Conservation (phyloP, 371 early-diverging fungal genomes). For the Chytridium lagenaria region DNA sequence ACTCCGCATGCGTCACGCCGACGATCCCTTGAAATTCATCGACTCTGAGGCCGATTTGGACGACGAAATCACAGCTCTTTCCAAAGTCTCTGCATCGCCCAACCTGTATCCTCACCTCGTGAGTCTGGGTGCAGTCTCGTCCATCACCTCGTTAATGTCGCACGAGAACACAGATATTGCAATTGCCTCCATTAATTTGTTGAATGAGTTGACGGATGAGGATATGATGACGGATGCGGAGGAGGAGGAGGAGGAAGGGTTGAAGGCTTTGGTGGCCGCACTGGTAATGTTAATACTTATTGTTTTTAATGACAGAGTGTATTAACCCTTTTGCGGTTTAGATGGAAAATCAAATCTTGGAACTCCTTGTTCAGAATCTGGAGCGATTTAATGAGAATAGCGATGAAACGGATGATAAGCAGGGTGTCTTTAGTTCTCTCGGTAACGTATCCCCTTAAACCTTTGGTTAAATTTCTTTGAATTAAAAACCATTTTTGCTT, state of each 20-base stretch:
- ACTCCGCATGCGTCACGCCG: constrained; percentile 81
- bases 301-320: background rate
- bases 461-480: no score
- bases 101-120: constrained; percentile 77
- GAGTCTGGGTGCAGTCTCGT: constrained; percentile 67
- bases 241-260: constrained; percentile 69
- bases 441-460: constrained; percentile 44
- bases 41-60: constrained; percentile 95
- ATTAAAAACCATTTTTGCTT: background rate
- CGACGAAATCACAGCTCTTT: constrained; percentile 80
- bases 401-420: constrained; percentile 74
- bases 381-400: constrained; percentile 74
- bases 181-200: constrained; percentile 80
- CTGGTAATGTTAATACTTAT: constrained; percentile 57
- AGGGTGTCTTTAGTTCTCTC: constrained; percentile 85
- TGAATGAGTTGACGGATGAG: constrained; percentile 91
- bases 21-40: constrained; percentile 83
- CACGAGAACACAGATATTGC: constrained; percentile 96
- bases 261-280: constrained; percentile 71
- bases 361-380: constrained; percentile 80
- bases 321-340: constrained; percentile 25
- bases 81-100: constrained; percentile 78
- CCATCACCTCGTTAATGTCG: constrained; percentile 74
- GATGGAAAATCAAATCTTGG: constrained; percentile 75
- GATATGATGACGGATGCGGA: constrained; percentile 70